A percentile compares a stretch with the other conserved stretches of the same genome.
These are phyloP conservation scores for Punica granatum DNA, from an alignment of 345 rosid genomes.

Conservation along the genomic window DNA sequence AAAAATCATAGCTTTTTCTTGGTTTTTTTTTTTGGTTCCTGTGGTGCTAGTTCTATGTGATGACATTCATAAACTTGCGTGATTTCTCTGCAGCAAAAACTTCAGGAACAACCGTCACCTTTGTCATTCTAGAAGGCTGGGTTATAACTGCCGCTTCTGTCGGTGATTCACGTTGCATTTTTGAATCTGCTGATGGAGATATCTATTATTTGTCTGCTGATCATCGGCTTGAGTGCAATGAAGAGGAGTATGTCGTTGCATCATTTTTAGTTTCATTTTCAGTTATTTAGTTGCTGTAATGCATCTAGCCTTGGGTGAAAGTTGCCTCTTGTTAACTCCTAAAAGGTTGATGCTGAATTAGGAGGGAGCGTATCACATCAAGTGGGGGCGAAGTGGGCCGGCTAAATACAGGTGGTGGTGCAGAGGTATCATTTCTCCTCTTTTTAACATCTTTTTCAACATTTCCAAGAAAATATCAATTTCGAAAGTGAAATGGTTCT, in stretches of 20 bases:
- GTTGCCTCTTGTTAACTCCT: conserved; percentile 9
- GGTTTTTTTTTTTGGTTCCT: background rate
- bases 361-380: conserved; percentile 87
- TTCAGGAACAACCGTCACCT: conserved; percentile 93
- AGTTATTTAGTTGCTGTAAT: background rate
- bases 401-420: conserved; percentile 94
- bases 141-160: conserved; percentile 93
- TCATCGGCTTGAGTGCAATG: conserved; percentile 92
- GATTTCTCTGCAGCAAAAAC: conserved; percentile 51
- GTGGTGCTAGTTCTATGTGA: background rate
- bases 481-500: background rate
- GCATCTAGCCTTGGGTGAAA: conserved; percentile 1
- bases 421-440: conserved; percentile 58
- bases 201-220: conserved; percentile 88
- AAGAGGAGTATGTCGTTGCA: conserved; percentile 66
- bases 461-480: conserved; percentile 2
- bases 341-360: conserved; percentile 20
- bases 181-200: conserved; percentile 93
- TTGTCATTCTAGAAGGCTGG: conserved; percentile 90
- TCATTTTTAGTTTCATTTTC: background rate
- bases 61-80: background rate
- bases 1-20: background rate
- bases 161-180: conserved; percentile 95
- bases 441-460: conserved; percentile 2
- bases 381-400: conserved; percentile 99